Conservation (phyloP, 2,329 filamentous ascomycete genomes). For the Ophiostoma populinum region DNA sequence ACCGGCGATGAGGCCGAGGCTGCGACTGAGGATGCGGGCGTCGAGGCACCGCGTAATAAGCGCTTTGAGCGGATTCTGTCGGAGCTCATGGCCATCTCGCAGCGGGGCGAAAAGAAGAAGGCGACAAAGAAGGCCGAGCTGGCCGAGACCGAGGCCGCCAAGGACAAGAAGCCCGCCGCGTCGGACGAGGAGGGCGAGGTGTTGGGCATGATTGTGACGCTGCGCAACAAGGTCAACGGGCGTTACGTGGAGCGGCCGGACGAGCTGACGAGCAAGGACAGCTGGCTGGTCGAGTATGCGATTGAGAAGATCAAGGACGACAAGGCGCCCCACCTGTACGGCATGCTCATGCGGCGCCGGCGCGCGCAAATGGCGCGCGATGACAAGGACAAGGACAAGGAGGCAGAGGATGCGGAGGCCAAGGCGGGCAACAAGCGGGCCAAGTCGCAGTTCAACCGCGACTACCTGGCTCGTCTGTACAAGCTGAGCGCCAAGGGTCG, state of each 20-base stretch:
- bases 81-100: slow-evolving; percentile 26
- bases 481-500: slow-evolving; percentile 9
- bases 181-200: slow-evolving; percentile 21
- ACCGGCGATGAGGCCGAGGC: slow-evolving; percentile 11
- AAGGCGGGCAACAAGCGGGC: background rate
- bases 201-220: slow-evolving; percentile 52
- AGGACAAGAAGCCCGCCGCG: background rate
- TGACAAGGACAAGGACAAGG: background rate
- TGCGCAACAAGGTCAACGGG: slow-evolving; percentile 54
- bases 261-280: slow-evolving; percentile 22
- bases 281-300: slow-evolving; percentile 66
- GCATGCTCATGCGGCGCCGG: slow-evolving; percentile 8
- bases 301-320: slow-evolving; percentile 29
- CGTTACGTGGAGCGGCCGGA: slow-evolving; percentile 42
- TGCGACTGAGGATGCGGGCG: slow-evolving; percentile 20
- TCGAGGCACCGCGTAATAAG: slow-evolving; percentile 22
- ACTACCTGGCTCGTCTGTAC: slow-evolving; percentile 9
- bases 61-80: slow-evolving; percentile 34
- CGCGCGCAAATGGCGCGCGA: slow-evolving; percentile 3
- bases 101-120: slow-evolving; percentile 6
- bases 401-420: background rate
- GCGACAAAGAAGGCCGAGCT: background rate
- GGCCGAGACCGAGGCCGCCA: background rate
- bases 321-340: slow-evolving; percentile 8
- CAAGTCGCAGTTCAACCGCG: slow-evolving; percentile 7